These are phyloP conservation scores for Aegilops speltoides DNA, from an alignment of 176 grass and related monocot genomes.

Conservation along the genomic window DNA sequence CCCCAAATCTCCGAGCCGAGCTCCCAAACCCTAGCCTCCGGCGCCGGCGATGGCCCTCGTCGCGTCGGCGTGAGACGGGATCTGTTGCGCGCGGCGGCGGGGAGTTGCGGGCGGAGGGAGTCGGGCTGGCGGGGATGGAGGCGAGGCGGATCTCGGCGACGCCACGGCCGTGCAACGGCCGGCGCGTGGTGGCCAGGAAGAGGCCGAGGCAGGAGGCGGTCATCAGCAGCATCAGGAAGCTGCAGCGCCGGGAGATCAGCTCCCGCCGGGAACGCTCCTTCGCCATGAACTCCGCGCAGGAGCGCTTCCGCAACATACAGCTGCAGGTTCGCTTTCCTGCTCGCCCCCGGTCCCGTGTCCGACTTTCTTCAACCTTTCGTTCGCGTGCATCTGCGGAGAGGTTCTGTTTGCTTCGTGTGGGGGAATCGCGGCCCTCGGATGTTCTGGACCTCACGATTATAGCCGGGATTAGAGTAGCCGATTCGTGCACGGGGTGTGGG, in stretches of 20 bases:
- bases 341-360: neutral
- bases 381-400: neutral
- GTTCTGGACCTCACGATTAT: neutral
- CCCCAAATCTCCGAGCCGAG: slow-evolving; percentile 40
- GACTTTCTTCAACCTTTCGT: neutral
- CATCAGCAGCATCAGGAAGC: slow-evolving; percentile 76
- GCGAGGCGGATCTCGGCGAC: slow-evolving; percentile 72
- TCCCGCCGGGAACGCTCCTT: slow-evolving; percentile 66
- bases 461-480: neutral
- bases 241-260: slow-evolving; percentile 88
- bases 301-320: slow-evolving; percentile 85
- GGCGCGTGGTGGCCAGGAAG: slow-evolving; percentile 77
- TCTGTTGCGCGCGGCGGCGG: neutral
- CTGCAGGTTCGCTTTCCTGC: slow-evolving; percentile 51
- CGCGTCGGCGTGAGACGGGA: slow-evolving; percentile 7
- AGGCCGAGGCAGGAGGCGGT: slow-evolving; percentile 51
- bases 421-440: neutral
- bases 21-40: slow-evolving; percentile 50
- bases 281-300: slow-evolving; percentile 78
- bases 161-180: slow-evolving; percentile 77
- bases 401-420: neutral
- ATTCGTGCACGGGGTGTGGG: neutral
- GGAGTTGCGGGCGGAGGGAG: neutral
- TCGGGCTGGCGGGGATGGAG: slow-evolving; percentile 42
- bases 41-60: neutral